Percentiles rank a stretch among this genome's conserved stretches.
Conservation (phyloP, 768 basidiomycete species). For the Boletus huronensis region DNA sequence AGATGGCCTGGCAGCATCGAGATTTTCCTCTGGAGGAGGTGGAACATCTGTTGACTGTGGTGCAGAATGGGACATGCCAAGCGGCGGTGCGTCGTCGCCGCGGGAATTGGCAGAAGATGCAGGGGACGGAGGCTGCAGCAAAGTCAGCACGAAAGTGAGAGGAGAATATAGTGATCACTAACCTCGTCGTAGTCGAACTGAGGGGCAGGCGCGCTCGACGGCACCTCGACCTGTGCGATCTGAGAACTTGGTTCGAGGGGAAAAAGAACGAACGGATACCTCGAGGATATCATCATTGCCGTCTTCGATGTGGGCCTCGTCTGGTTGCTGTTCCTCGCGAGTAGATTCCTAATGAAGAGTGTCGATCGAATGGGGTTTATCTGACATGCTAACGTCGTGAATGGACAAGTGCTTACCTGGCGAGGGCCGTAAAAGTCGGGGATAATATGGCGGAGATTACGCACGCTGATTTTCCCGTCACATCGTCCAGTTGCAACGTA, state of each 20-base stretch:
- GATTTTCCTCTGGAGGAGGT: neutral
- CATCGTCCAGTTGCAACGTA: too few relatives aligned
- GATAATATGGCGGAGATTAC: neutral
- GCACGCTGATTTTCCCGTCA: too few relatives aligned
- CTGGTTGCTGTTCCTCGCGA: neutral
- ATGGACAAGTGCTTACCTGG: neutral
- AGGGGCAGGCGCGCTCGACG: neutral
- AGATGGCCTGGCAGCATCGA: too few relatives aligned
- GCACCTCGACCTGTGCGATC: neutral
- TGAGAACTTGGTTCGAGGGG: neutral
- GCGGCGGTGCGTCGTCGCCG: neutral
- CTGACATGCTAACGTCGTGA: too few relatives aligned
- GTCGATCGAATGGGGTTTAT: too few relatives aligned
- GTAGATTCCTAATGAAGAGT: neutral
- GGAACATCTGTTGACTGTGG: neutral
- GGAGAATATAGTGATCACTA: neutral
- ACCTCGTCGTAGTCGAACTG: neutral
- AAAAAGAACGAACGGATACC: neutral
- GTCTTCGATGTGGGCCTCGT: neutral
- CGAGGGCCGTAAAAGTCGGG: neutral
- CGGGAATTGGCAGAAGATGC: neutral
- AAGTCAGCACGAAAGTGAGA: neutral
- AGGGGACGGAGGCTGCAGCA: neutral
- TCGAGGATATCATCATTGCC: too few relatives aligned
- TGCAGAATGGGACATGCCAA: neutral